Conservation (phyloP, 805 yeast genomes). For the Cyberlindnera galapagoensis region DNA sequence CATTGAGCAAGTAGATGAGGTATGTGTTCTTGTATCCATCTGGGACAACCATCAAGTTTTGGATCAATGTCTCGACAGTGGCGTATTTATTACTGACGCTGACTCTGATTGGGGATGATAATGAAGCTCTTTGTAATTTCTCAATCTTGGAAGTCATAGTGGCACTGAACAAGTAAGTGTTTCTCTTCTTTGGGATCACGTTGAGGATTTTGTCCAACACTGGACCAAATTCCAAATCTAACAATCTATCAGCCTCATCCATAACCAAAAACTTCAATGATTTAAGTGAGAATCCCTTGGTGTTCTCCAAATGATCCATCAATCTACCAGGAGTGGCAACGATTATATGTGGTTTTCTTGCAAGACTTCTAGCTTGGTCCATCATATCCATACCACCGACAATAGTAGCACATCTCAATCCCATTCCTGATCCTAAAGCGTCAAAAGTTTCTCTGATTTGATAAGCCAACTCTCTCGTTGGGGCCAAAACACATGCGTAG, state of each 20-base stretch:
- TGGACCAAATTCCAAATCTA: constrained; percentile 96
- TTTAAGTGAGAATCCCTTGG: constrained; percentile 81
- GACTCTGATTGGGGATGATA: constrained; percentile 81
- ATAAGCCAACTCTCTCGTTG: constrained; percentile 79
- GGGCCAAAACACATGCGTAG: constrained; percentile 82
- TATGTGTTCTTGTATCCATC: constrained; percentile 90
- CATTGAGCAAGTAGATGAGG: constrained; percentile 75
- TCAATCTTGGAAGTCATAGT: constrained; percentile 95
- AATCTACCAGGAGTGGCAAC: constrained; percentile 95
- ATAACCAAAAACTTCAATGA: constrained; percentile 77
- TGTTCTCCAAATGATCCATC: constrained; percentile 89
- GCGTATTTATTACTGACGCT: constrained; percentile 85
- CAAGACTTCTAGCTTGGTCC: constrained; percentile 92
- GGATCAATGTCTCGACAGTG: constrained; percentile 91
- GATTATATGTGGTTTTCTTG: constrained; percentile 89
- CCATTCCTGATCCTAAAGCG: constrained; percentile 88
- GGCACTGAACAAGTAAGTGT: constrained; percentile 88
- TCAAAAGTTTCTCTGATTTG: constrained; percentile 93
- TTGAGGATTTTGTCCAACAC: constrained; percentile 81
- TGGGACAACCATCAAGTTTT: constrained; percentile 83
- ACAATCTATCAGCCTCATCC: constrained; percentile 95
- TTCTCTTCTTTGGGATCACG: constrained; percentile 77
- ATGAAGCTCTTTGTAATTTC: constrained; percentile 88
- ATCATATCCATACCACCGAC: constrained; percentile 99
- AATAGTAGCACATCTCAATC: constrained; percentile 79